These are phyloP conservation scores for Aureoboletus auriporus DNA, from an alignment of 768 basidiomycete genomes.

Conservation along the genomic window DNA sequence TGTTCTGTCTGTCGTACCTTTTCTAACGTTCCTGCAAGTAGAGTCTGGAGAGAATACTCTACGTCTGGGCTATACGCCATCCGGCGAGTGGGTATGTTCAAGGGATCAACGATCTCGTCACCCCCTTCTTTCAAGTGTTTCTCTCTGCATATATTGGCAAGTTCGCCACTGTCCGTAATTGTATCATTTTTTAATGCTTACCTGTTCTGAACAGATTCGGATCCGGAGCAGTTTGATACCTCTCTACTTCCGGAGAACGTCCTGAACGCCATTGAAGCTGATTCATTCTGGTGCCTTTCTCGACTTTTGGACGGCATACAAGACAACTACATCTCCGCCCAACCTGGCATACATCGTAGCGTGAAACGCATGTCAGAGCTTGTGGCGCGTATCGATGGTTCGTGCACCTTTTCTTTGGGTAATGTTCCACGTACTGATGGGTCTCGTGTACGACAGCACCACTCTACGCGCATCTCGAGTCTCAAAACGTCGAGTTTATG, in stretches of 20 bases:
- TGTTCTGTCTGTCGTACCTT: not conserved
- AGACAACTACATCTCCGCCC: conserved; percentile 95
- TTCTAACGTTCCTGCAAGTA: conserved; percentile 34
- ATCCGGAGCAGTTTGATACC: conserved; percentile 88
- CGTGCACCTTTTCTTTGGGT: conserved; percentile 17
- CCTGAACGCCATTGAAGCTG: conserved; percentile 88
- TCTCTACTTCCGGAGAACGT: conserved; percentile 62
- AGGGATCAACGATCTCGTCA: conserved; percentile 97
- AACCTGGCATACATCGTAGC: conserved; percentile 93
- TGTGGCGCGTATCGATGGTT: conserved; percentile 85
- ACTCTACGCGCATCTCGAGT: conserved; percentile 78
- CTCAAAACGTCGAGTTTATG: conserved; percentile 97
- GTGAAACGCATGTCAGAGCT: conserved; percentile 93
- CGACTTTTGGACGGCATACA: conserved; percentile 95
- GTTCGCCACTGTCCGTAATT: conserved; percentile 15
- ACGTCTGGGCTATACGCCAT: conserved; percentile 99
- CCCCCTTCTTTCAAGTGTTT: conserved; percentile 97
- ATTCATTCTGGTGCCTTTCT: conserved; percentile 97
- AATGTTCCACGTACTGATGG: not conserved
- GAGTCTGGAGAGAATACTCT: conserved; percentile 92
- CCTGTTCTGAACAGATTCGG: conserved; percentile 57
- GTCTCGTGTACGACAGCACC: conserved; percentile 50
- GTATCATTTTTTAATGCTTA: conserved; percentile 2
- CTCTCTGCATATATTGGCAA: conserved; percentile 90
- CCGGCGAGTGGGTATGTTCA: conserved; percentile 99